Evolutionary conservation across 192 early-diverging fungal genomes (phyloP).

Genomic region (Umbelopsis ramanniana): DNA sequence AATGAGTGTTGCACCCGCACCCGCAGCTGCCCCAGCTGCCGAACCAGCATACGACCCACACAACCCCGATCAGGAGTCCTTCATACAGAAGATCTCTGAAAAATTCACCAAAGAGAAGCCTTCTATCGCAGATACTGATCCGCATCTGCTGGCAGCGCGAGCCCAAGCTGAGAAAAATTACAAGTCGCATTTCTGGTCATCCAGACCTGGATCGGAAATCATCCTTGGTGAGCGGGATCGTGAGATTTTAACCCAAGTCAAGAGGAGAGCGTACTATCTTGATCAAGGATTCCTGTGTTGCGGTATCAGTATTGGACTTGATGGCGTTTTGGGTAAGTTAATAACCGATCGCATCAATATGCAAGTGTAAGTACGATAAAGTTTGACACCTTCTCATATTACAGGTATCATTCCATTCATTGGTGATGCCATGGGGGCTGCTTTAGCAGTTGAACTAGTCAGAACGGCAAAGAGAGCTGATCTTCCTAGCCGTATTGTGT

Average conservation of each 20-base stretch:
- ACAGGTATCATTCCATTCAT: slow-evolving; percentile 55
- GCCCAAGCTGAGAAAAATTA: slow-evolving; percentile 22
- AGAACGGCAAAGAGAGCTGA: slow-evolving; percentile 46
- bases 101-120: slow-evolving; percentile 4
- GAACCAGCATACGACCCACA: neutral
- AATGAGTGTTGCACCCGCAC: too few relatives aligned
- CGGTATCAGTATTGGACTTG: slow-evolving; percentile 48
- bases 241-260: slow-evolving; percentile 44
- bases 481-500: slow-evolving; percentile 43
- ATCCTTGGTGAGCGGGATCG: slow-evolving; percentile 33
- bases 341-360: neutral
- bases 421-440: slow-evolving; percentile 49
- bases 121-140: slow-evolving; percentile 21
- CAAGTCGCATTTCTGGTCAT: slow-evolving; percentile 29
- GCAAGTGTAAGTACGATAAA: too few relatives aligned
- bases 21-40: too few relatives aligned
- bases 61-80: too few relatives aligned
- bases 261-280: slow-evolving; percentile 45
- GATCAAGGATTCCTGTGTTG: slow-evolving; percentile 51
- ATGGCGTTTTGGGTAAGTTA: slow-evolving; percentile 50
- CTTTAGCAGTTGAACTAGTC: slow-evolving; percentile 47
- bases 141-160: slow-evolving; percentile 27
- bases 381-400: neutral
- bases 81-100: neutral
- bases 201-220: slow-evolving; percentile 27